Evolutionary conservation across 495 filamentous ascomycete species (phyloP).

Genomic region (Schizothecium vesticola): DNA sequence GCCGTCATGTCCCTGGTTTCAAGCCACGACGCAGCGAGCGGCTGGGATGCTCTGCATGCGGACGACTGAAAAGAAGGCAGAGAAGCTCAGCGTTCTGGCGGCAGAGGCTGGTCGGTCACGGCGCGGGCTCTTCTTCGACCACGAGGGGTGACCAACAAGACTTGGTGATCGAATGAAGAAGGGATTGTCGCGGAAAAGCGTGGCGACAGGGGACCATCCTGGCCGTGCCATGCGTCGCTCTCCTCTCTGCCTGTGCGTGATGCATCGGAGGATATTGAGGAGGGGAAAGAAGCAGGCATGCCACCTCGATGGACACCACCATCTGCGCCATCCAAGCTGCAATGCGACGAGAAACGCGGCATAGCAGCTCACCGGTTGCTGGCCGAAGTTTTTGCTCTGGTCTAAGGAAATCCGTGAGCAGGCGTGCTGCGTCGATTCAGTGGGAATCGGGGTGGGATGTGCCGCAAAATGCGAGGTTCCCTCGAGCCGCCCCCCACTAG

Average conservation of each 20-base stretch:
- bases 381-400: not conserved
- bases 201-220: constrained; percentile 24
- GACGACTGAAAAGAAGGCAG: not conserved
- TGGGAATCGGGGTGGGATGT: not conserved
- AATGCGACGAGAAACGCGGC: not conserved
- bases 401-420: not conserved
- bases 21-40: not conserved
- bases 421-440: not conserved
- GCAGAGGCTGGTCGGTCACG: not conserved
- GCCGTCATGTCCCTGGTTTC: not conserved
- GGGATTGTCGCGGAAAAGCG: constrained; percentile 12
- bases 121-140: too few relatives aligned
- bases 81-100: not conserved
- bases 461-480: not conserved
- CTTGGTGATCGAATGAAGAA: not conserved
- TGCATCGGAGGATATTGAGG: constrained; percentile 19
- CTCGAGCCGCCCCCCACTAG: not conserved
- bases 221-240: constrained; percentile 16
- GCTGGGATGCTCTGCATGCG: constrained; percentile 3
- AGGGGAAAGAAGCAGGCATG: constrained; percentile 10
- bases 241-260: constrained; percentile 17
- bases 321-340: not conserved
- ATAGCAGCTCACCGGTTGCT: not conserved
- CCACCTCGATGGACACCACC: constrained; percentile 1
- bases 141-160: too few relatives aligned